Evolutionary conservation across 768 basidiomycete genomes (phyloP).

Genomic region (Boletellus emodensis): DNA sequence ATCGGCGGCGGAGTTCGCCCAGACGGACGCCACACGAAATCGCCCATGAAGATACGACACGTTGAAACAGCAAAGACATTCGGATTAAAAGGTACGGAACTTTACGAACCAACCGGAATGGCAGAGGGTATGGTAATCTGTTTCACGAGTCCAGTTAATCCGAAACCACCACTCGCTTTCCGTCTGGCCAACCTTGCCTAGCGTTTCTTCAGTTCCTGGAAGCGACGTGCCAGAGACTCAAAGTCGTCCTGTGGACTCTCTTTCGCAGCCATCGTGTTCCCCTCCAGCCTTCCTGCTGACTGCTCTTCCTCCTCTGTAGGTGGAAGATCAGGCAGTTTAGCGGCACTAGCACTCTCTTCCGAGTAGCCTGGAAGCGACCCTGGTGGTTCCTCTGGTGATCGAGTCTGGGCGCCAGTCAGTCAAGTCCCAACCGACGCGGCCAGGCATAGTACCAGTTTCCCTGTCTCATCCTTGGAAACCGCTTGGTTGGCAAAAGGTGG

Average conservation of each 20-base stretch:
- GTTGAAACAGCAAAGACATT: constrained; percentile 6
- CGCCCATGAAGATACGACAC: constrained; percentile 3
- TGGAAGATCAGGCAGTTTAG: constrained; percentile 50
- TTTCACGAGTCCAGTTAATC: constrained; percentile 3
- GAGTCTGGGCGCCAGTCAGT: constrained; percentile 4
- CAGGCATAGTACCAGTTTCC: constrained; percentile 36
- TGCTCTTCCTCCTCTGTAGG: constrained; percentile 45
- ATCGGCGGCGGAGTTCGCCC: constrained; percentile 19
- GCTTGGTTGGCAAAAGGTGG: constrained; percentile 32
- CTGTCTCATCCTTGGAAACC: constrained; percentile 32
- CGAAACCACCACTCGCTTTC: constrained; percentile 1
- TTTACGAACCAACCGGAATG: constrained; percentile 1
- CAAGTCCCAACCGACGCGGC: background rate
- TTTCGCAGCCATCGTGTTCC: constrained; percentile 4
- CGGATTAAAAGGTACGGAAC: constrained; percentile 8
- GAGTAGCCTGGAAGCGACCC: constrained; percentile 29
- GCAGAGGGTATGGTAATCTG: constrained; percentile 2
- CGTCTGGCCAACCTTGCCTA: constrained; percentile 27
- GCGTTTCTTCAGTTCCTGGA: constrained; percentile 83
- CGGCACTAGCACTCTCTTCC: constrained; percentile 15
- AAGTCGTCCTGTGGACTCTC: constrained; percentile 60
- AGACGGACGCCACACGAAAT: background rate
- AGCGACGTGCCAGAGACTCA: constrained; percentile 70
- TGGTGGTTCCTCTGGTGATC: constrained; percentile 1
- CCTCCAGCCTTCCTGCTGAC: constrained; percentile 5